These are phyloP conservation scores for Myxozyma neglecta DNA, from an alignment of 805 yeast species.

Conservation along the genomic window DNA sequence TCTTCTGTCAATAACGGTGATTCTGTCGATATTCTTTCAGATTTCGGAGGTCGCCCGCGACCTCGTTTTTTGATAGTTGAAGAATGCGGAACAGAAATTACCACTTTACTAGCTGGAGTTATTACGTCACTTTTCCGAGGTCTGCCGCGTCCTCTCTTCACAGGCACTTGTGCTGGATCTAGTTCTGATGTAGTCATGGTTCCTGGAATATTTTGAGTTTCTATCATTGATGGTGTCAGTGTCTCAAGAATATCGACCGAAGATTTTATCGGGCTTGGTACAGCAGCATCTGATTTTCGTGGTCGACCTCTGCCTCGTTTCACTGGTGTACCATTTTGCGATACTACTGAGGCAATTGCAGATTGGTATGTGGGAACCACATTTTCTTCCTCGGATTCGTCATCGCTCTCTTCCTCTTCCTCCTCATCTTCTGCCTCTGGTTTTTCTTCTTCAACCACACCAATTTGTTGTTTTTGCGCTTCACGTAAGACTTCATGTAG, in stretches of 20 bases:
- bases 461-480: not conserved
- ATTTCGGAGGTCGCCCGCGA: not conserved
- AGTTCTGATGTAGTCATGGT: not conserved
- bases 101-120: not conserved
- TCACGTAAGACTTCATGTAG: not conserved
- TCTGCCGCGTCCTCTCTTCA: not conserved
- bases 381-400: not conserved
- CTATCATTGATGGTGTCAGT: not conserved
- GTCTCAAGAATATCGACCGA: not conserved
- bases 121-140: not conserved
- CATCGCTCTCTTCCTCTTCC: not conserved
- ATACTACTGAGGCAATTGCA: not conserved
- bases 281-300: not conserved
- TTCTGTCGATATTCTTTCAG: not conserved
- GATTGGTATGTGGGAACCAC: not conserved
- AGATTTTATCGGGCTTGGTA: not conserved
- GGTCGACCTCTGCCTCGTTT: slow-evolving; percentile 15
- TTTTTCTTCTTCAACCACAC: not conserved
- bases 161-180: not conserved
- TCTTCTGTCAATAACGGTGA: not conserved
- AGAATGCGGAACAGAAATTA: not conserved
- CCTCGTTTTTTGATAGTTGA: not conserved
- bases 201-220: not conserved
- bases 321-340: not conserved
- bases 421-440: not conserved